Base-by-base conservation (phyloP, 176 grass and related monocot species). In the Musa itinerans region DNA sequence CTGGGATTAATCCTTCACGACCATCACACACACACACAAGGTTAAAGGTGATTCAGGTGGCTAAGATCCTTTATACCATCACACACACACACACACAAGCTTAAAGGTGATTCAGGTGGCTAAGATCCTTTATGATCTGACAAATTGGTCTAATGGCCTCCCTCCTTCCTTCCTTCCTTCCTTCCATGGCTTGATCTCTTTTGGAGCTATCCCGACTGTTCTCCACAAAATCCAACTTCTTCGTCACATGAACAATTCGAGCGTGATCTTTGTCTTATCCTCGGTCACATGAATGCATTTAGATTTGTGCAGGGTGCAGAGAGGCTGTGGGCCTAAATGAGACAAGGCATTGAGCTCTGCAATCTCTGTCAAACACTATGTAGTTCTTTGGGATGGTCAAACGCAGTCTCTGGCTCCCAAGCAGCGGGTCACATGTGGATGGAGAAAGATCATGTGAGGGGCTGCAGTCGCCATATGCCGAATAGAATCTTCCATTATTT, bases 401-500 rank as follows among this genome's bases (percentile, higher is more conserved):
- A 90, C 87, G 83, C 83, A 90, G 87, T 78, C 87, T 84, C 83
- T 21, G 80, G 65, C 83, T 79, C 83, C 85, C 81, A 78, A 50
- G 34, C 78, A 79, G 72, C 82, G 89, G 78, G 78, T 81, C 92
- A 89, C 89, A 92, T 92, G 89, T 83, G 81, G 65, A 85, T 84
- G 76, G 81, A 78, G 83, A 88, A 78, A 85, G 83, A 71, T 88
- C 86, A 88, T 86, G 81, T 88, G 89, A 88, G 81, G 81, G 4
- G 79, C 81, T 84, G 80, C 80, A 52, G 75, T 88, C 88, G 89
- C 88, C 86, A 83, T 92, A 89, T 89, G 19, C 88, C 83, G 83
- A 92, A 88, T 86, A 92, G 83, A 92, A 88, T 92, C 86, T 92
- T 88, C 86, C 86, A 88, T 70, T 81, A 92, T 84, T 83, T 92